These are phyloP conservation scores for Tolypocladium guangdongense DNA, from an alignment of 2,329 filamentous ascomycete genomes.

Conservation along the genomic window DNA sequence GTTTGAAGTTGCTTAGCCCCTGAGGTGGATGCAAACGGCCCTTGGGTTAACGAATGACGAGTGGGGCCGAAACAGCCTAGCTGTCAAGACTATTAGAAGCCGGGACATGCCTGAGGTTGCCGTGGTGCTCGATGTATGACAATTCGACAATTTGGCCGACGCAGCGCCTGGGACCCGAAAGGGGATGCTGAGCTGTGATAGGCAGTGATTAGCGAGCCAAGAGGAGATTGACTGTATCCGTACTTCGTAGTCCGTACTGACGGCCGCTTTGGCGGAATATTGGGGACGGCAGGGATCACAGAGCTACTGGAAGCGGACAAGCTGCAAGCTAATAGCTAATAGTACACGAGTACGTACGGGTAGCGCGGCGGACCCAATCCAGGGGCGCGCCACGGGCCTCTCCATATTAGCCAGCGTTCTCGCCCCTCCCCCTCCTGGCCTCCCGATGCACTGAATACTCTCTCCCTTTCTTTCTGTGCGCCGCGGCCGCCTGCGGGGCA, in stretches of 20 bases:
- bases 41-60: too few relatives aligned
- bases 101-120: neutral
- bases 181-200: neutral
- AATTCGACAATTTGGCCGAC: neutral
- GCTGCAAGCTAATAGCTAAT: neutral
- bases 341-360: neutral
- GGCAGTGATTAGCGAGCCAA: neutral
- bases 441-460: neutral
- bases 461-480: too few relatives aligned
- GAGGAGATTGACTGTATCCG: too few relatives aligned
- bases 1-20: neutral
- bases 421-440: neutral
- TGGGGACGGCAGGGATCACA: neutral
- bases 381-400: neutral
- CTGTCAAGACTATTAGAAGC: neutral
- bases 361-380: neutral
- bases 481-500: neutral
- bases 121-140: neutral
- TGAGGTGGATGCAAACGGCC: too few relatives aligned
- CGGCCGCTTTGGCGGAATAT: neutral
- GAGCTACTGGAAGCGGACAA: neutral
- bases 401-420: neutral
- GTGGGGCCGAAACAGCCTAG: neutral
- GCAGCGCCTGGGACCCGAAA: neutral
- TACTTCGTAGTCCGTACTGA: too few relatives aligned